Evolutionary conservation across 768 basidiomycete genomes (phyloP).

Genomic region (Postia placenta): DNA sequence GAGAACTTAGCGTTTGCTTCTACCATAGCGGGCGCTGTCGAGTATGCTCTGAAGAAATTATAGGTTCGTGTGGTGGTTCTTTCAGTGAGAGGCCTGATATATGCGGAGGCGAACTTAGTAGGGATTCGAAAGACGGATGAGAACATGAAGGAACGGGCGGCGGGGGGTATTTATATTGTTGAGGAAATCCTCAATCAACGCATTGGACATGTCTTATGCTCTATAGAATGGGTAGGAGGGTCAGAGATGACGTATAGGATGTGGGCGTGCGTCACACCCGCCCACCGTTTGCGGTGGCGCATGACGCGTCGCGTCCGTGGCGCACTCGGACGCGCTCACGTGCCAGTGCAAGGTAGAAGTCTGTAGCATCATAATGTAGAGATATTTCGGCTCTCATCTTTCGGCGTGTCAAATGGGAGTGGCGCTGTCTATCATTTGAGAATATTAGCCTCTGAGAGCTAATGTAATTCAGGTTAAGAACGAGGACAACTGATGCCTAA

Average conservation of each 20-base stretch:
- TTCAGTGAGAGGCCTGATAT: not conserved
- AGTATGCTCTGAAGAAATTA: not conserved
- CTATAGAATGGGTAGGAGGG: not conserved
- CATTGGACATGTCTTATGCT: not conserved
- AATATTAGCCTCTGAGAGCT: no score
- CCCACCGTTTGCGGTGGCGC: not conserved
- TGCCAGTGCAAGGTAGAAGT: no score
- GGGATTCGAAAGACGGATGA: not conserved
- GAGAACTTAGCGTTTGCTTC: slow-evolving; percentile 16
- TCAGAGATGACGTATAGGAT: not conserved
- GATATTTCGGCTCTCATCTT: no score
- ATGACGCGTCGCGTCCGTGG: not conserved
- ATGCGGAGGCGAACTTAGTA: not conserved
- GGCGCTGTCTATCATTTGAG: no score
- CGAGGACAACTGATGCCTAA: no score
- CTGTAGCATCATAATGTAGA: no score
- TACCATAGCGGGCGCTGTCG: slow-evolving; percentile 5
- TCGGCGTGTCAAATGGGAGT: no score
- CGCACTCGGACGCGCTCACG: not conserved
- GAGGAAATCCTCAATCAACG: not conserved
- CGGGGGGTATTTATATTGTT: not conserved
- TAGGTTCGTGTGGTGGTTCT: not conserved
- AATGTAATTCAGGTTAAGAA: no score
- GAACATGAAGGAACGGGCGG: not conserved
- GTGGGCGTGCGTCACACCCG: not conserved